phyloP scores from a whole-genome alignment of 2,329 filamentous ascomycete genomes.

The Zarea fungicola region DNA sequence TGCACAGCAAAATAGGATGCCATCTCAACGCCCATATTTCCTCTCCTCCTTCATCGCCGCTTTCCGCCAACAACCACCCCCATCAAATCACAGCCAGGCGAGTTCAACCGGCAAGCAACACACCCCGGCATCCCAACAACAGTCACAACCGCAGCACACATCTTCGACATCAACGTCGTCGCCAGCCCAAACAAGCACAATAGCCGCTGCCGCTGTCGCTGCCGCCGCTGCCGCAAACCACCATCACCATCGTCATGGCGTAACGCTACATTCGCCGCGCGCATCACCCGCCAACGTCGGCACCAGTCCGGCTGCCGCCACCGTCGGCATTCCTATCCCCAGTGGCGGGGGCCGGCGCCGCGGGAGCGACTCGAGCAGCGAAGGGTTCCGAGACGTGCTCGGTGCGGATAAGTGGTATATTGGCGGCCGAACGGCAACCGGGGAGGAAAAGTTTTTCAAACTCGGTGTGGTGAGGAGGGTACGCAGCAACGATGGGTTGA shows the following conservation, averaged over 20 bases:
- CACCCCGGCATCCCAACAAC: slow-evolving; percentile 13
- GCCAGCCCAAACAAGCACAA: slow-evolving; percentile 2
- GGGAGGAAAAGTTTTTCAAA: slow-evolving; percentile 80
- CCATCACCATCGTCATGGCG: slow-evolving; percentile 18
- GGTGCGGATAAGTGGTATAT: slow-evolving; percentile 79
- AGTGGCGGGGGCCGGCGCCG: slow-evolving; percentile 41
- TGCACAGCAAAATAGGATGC: slow-evolving; percentile 30
- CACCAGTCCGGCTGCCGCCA: no score
- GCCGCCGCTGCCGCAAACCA: slow-evolving; percentile 8
- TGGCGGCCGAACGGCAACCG: slow-evolving; percentile 66
- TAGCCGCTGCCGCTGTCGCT: slow-evolving; percentile 4
- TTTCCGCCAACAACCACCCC: slow-evolving; percentile 44
- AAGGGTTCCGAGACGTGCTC: slow-evolving; percentile 68
- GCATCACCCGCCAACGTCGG: slow-evolving; percentile 23
- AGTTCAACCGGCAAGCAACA: slow-evolving; percentile 23
- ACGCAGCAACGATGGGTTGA: slow-evolving; percentile 68
- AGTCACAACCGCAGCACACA: slow-evolving; percentile 13
- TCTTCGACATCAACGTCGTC: not conserved
- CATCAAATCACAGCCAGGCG: slow-evolving; percentile 31
- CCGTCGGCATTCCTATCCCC: slow-evolving; percentile 34
- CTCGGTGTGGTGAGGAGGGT: slow-evolving; percentile 69
- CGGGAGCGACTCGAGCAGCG: slow-evolving; percentile 69
- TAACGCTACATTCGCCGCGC: slow-evolving; percentile 24
- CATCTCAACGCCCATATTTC: slow-evolving; percentile 51
- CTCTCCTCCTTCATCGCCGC: slow-evolving; percentile 52